Evolutionary conservation across 768 basidiomycete species (phyloP).

Genomic region (Mycena galericulata): DNA sequence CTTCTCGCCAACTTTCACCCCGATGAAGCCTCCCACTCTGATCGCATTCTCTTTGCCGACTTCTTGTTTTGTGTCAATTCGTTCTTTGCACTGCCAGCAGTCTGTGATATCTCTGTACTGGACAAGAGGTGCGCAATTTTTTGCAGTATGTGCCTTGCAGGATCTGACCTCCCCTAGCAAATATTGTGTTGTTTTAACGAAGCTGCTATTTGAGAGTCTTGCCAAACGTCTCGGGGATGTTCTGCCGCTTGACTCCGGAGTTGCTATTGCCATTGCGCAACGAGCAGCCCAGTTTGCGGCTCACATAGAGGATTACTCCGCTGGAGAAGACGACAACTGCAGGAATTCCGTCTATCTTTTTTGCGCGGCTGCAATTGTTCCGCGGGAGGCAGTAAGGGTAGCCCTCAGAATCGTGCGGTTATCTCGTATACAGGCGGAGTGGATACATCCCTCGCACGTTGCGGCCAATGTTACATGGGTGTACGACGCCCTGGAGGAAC

Average conservation of each 20-base stretch:
- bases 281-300: neutral
- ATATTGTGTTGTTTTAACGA: neutral
- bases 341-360: neutral
- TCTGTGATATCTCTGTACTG: neutral
- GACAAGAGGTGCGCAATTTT: neutral
- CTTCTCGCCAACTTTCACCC: neutral
- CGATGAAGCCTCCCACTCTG: neutral
- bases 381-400: too few relatives aligned
- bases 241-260: neutral
- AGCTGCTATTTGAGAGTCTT: neutral
- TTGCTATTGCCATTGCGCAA: neutral
- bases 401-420: too few relatives aligned
- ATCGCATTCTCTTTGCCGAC: neutral
- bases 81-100: neutral
- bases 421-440: too few relatives aligned
- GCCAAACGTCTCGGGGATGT: neutral
- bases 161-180: neutral
- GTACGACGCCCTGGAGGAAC: neutral
- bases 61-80: conserved; percentile 2
- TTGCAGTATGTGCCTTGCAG: neutral
- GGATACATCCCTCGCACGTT: too few relatives aligned
- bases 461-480: too few relatives aligned
- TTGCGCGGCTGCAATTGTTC: neutral
- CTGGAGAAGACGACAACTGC: neutral
- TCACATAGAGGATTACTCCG: neutral